Conservation (phyloP, 805 yeast species). For the Pichia occidentalis region DNA sequence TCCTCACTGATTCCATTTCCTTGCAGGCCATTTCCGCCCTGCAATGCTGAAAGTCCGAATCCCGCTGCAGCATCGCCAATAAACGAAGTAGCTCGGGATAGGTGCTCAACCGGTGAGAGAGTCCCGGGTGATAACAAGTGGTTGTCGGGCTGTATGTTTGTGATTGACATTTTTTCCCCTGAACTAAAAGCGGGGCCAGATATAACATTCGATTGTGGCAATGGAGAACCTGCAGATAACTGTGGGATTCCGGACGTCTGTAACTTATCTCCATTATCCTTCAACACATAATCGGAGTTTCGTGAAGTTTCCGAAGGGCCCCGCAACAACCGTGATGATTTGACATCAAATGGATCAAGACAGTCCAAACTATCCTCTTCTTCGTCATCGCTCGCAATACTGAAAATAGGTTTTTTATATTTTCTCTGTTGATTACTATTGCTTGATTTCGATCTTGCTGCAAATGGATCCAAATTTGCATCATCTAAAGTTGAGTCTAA, state of each 20-base stretch:
- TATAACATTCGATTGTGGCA: conserved; percentile 7
- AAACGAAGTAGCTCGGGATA: conserved; percentile 55
- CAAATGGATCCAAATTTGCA: background rate
- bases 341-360: conserved; percentile 5
- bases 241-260: no score
- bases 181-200: conserved; percentile 20
- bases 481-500: background rate
- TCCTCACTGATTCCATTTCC: conserved; percentile 2
- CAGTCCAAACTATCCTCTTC: conserved; percentile 4
- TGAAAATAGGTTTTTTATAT: conserved; percentile 25
- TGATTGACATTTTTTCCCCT: conserved; percentile 14
- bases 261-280: no score
- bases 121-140: conserved; percentile 34
- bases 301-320: no score
- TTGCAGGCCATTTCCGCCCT: no score
- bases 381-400: conserved; percentile 25
- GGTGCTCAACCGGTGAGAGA: conserved; percentile 48
- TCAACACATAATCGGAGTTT: no score
- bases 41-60: no score
- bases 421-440: background rate
- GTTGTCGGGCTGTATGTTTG: background rate
- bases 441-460: background rate
- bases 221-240: background rate
- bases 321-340: no score
- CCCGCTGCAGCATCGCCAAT: conserved; percentile 13